A percentile compares a stretch with the other conserved stretches of the same genome.
phyloP scores from a whole-genome alignment of 805 yeast genomes.

The Candida nanaspora region DNA sequence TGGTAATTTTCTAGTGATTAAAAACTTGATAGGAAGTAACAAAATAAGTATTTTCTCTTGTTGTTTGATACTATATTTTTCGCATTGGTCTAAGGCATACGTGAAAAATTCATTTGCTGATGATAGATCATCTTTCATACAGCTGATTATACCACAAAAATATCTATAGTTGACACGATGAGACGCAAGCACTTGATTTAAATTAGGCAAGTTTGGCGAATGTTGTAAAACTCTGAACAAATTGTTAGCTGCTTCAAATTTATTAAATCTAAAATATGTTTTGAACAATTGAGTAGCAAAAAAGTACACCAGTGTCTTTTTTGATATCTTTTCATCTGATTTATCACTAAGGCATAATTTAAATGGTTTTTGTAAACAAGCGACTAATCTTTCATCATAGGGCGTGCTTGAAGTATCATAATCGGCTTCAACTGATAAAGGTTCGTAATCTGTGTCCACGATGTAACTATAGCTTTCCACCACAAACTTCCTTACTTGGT shows the following conservation, averaged over 20 bases:
- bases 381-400: constrained; percentile 21
- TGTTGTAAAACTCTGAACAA: constrained; percentile 63
- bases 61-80: constrained; percentile 22
- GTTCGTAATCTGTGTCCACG: not conserved
- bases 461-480: not conserved
- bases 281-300: constrained; percentile 65
- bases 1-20: constrained; percentile 43
- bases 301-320: constrained; percentile 59
- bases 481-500: constrained; percentile 11
- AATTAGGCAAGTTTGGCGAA: constrained; percentile 46
- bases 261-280: constrained; percentile 58
- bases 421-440: not conserved
- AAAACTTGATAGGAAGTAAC: constrained; percentile 56
- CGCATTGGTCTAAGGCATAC: constrained; percentile 36
- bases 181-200: constrained; percentile 35
- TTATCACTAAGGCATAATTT: constrained; percentile 76
- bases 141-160: constrained; percentile 59
- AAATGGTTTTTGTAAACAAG: constrained; percentile 57
- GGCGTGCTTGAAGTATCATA: constrained; percentile 7
- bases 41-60: constrained; percentile 45
- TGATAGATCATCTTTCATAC: constrained; percentile 55
- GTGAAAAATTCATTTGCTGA: constrained; percentile 45
- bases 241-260: constrained; percentile 67
- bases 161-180: constrained; percentile 59
- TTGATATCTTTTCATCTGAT: constrained; percentile 44